These are phyloP conservation scores for Chlorokybus atmophyticus DNA, from an alignment of 139 green algal genomes.

Conservation along the genomic window DNA sequence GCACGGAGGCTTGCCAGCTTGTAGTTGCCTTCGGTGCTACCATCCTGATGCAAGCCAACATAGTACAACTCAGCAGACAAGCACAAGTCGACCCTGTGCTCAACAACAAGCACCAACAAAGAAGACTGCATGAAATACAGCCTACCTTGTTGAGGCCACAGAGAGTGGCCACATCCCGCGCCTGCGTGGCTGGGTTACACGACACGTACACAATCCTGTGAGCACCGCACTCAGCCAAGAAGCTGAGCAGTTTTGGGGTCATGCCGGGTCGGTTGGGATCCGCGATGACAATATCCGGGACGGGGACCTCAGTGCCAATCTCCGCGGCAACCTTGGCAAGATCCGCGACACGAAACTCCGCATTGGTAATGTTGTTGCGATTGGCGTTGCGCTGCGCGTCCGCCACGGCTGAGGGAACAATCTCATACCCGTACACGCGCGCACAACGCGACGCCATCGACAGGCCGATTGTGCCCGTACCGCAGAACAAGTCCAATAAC, in stretches of 20 bases:
- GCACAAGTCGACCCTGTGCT: not conserved
- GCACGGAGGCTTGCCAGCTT: conserved; percentile 41
- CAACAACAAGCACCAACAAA: not conserved
- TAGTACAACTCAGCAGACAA: not conserved
- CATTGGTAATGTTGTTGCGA: conserved; percentile 60
- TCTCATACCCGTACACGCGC: conserved; percentile 32
- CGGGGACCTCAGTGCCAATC: conserved; percentile 5
- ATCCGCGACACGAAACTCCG: conserved; percentile 45
- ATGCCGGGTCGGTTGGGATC: conserved; percentile 69
- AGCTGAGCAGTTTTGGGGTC: conserved; percentile 31
- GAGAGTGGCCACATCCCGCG: conserved; percentile 31
- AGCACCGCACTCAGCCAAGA: conserved; percentile 36
- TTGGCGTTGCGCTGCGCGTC: conserved; percentile 48
- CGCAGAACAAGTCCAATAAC: conserved; percentile 81
- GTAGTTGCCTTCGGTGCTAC: conserved; percentile 30
- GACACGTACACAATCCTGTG: conserved; percentile 72
- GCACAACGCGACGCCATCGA: conserved; percentile 36
- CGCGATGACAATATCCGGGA: conserved; percentile 39
- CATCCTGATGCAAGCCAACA: not conserved
- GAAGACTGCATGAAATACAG: not conserved
- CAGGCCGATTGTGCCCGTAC: conserved; percentile 68
- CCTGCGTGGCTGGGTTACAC: conserved; percentile 48
- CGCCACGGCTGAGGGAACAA: conserved; percentile 24
- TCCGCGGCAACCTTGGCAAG: conserved; percentile 21
- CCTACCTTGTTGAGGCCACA: conserved; percentile 10